Evolutionary conservation across 1,284 basidiomycete species (phyloP), one percentile per base, ranked within the genome.

Genomic region (Melampsora abietis-canadensis): DNA sequence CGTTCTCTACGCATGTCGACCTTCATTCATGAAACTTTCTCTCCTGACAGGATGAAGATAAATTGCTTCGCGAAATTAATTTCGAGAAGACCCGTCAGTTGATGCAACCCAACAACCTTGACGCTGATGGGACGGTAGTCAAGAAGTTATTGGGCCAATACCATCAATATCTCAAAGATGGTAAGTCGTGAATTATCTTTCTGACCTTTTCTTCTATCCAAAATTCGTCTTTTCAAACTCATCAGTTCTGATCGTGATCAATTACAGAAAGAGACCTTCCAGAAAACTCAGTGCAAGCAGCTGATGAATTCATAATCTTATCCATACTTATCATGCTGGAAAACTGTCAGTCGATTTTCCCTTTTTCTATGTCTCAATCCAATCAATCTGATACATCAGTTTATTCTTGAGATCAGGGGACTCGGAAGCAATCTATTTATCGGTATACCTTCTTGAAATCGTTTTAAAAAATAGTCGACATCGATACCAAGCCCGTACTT

Each of bases 251-350:
- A 60, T 15, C 37, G 17, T 46, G 15, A 21, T 27, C 15, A 62
- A 64, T n/a, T 8, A 40, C 31, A 83, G 82, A 84, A 60, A 82
- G 83, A 66, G 83, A 85, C 68, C 84, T 94, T 24, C 86, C 89
- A 1, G 82, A 85, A 4, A 91, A 90, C 0, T 92, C 95, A 78
- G 84, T 93, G 61, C 93, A 95, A 79, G 91, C 90, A 19, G 90
- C 88, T 2, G 93, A 95, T 79, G 93, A 94, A 78, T 85, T 94
- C 37, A 89, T 86, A 10, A 84, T 94, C 31, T 84, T 95, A 15
- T 87, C 88, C 5, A 89, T 85, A 0, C 89, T 89, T 78, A 85
- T 86, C 1, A 85, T 88, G 69, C 85, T 92, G 63, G 86, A 84
- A 76, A 83, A 88, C 21, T 92, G 89, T 76, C 1, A 79, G 80